Evolutionary conservation across 2,329 filamentous ascomycete species (phyloP).

Genomic region (Stemphylium vesicarium): DNA sequence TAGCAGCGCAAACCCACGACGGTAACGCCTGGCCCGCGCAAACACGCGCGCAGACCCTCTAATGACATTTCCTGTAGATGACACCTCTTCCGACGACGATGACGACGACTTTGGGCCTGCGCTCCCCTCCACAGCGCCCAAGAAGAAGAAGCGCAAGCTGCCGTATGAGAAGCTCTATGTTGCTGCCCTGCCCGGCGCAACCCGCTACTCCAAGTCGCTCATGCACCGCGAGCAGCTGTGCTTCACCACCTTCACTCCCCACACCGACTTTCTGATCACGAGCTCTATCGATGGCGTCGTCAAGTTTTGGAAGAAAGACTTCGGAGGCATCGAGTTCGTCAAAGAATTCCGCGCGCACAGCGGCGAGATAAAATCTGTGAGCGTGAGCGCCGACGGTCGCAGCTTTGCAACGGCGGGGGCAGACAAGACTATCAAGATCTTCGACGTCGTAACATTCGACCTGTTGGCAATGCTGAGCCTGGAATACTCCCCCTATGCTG

Average conservation of each 20-base stretch:
- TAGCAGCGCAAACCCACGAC: constrained; percentile 17
- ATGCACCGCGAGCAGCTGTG: constrained; percentile 98
- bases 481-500: constrained; percentile 73
- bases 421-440: constrained; percentile 81
- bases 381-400: constrained; percentile 84
- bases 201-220: constrained; percentile 88
- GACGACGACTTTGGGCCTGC: constrained; percentile 90
- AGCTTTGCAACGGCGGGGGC: constrained; percentile 89
- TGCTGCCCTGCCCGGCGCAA: constrained; percentile 79
- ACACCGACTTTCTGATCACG: constrained; percentile 94
- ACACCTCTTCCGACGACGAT: constrained; percentile 65
- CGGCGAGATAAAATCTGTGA: constrained; percentile 83
- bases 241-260: constrained; percentile 85
- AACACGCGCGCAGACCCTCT: constrained; percentile 12
- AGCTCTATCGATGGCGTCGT: constrained; percentile 94
- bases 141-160: constrained; percentile 89
- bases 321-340: constrained; percentile 91
- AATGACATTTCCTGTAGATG: constrained; percentile 4
- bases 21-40: constrained; percentile 12
- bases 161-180: constrained; percentile 96
- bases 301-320: constrained; percentile 99
- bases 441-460: constrained; percentile 79
- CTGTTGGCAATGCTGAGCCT: constrained; percentile 71
- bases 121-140: constrained; percentile 77
- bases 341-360: constrained; percentile 95